Conservation (phyloP, 352 stramenopile genomes). For the Elongisporangium prolatum region DNA sequence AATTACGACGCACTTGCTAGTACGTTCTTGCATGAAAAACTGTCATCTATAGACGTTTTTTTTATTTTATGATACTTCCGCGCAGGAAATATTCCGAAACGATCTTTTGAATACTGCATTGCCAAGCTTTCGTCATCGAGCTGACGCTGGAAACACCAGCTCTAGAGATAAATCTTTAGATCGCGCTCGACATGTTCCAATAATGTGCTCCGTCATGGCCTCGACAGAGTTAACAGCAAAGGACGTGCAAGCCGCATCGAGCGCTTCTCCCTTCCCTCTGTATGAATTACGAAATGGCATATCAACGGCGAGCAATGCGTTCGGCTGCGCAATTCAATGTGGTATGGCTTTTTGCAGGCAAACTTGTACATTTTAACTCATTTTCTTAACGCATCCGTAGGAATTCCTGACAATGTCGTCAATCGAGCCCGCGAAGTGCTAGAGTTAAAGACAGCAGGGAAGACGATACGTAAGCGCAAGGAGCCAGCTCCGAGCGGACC, state of each 20-base stretch:
- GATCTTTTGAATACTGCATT: conserved; percentile 25
- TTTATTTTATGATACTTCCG: not conserved
- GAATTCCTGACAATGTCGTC: conserved; percentile 36
- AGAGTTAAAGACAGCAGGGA: conserved; percentile 20
- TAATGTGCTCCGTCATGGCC: not conserved
- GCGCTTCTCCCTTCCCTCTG: conserved; percentile 25
- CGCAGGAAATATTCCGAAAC: conserved; percentile 60
- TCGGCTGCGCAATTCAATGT: conserved; percentile 58
- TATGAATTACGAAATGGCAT: conserved; percentile 61
- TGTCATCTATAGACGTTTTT: too few species aligned
- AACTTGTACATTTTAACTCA: conserved; percentile 5
- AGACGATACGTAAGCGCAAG: conserved; percentile 10
- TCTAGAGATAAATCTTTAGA: not conserved
- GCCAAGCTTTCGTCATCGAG: not conserved
- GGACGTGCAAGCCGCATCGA: not conserved
- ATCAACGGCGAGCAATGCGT: conserved; percentile 65
- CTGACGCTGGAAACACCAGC: not conserved
- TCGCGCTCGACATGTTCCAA: not conserved
- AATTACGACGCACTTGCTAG: conserved; percentile 80
- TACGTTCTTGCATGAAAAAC: conserved; percentile 13
- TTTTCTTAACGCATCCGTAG: conserved; percentile 12
- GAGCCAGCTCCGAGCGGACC: conserved; percentile 15
- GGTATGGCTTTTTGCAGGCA: conserved; percentile 25
- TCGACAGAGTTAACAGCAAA: not conserved
- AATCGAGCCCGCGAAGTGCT: conserved; percentile 42